A percentile compares a stretch with the other conserved stretches of the same genome.
Evolutionary conservation across 2,329 filamentous ascomycete species (phyloP).

Genomic region (Didymella glomerata): DNA sequence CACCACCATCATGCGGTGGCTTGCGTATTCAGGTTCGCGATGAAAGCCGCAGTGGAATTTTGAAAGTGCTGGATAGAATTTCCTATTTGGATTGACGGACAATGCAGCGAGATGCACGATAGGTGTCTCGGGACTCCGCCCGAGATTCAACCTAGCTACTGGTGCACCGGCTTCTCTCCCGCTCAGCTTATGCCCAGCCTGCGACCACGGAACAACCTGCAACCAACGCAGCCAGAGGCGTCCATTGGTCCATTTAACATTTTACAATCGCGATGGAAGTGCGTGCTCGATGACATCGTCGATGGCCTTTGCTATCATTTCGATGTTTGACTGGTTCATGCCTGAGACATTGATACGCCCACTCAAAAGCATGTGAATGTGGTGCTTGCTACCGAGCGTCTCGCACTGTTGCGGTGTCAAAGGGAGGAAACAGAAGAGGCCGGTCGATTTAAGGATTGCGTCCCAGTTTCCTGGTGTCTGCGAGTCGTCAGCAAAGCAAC

Average conservation of each 20-base stretch:
- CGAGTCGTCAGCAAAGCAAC: neutral
- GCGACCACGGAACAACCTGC: neutral
- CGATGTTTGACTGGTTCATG: conserved; percentile 31
- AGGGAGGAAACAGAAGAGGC: neutral
- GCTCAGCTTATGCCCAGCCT: conserved; percentile 7
- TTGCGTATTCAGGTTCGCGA: neutral
- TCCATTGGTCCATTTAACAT: neutral
- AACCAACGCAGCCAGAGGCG: neutral
- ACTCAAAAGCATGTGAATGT: conserved; percentile 36
- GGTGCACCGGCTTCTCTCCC: neutral
- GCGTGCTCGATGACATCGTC: conserved; percentile 21
- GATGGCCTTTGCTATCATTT: conserved; percentile 31
- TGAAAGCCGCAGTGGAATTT: neutral
- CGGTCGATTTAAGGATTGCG: neutral
- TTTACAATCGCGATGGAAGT: neutral
- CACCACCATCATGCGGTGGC: neutral
- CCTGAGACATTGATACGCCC: conserved; percentile 40
- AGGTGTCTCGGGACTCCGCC: neutral
- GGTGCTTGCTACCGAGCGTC: conserved; percentile 25
- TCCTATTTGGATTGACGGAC: conserved; percentile 1
- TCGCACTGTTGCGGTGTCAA: conserved; percentile 25
- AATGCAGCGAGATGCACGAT: neutral
- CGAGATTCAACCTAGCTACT: conserved; percentile 4
- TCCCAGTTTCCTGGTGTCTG: neutral
- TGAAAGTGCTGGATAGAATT: conserved; percentile 8